These are phyloP conservation scores for Neurospora africana DNA, from an alignment of 495 filamentous ascomycete genomes.

Conservation along the genomic window DNA sequence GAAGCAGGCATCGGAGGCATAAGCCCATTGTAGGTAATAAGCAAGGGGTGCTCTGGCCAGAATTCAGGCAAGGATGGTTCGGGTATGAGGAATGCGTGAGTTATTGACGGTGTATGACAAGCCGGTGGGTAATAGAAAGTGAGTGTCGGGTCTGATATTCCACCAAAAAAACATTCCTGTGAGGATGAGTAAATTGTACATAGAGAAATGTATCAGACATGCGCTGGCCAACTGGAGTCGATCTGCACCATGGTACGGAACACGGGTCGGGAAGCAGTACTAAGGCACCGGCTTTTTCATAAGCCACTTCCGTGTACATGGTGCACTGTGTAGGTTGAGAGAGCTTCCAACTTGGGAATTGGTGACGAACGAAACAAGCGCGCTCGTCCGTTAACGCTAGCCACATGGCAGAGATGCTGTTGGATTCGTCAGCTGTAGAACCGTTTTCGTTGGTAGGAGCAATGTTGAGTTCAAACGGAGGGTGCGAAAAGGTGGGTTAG, in stretches of 20 bases:
- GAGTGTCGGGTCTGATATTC: background rate
- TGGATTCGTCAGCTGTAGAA: constrained; percentile 14
- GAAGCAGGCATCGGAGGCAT: constrained; percentile 13
- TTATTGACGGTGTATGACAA: constrained; percentile 18
- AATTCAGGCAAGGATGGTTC: constrained; percentile 12
- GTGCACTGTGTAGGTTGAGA: background rate
- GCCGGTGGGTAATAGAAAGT: constrained; percentile 6
- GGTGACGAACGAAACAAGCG: constrained; percentile 23
- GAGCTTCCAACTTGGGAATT: background rate
- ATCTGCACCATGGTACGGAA: background rate
- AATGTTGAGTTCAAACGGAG: constrained; percentile 23
- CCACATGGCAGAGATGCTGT: constrained; percentile 32
- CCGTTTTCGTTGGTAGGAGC: constrained; percentile 22
- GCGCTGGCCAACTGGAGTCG: background rate
- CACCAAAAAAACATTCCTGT: background rate
- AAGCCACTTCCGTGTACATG: constrained; percentile 8
- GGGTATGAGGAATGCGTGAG: constrained; percentile 16
- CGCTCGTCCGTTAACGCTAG: constrained; percentile 28
- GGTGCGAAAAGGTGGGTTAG: constrained; percentile 35
- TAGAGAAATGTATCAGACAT: background rate
- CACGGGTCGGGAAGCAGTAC: background rate
- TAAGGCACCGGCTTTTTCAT: constrained; percentile 6
- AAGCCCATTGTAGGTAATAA: constrained; percentile 8
- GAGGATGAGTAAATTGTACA: background rate
- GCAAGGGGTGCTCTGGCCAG: constrained; percentile 11